Base-by-base conservation (phyloP, 78 protist genomes). In the Guillardia theta region DNA sequence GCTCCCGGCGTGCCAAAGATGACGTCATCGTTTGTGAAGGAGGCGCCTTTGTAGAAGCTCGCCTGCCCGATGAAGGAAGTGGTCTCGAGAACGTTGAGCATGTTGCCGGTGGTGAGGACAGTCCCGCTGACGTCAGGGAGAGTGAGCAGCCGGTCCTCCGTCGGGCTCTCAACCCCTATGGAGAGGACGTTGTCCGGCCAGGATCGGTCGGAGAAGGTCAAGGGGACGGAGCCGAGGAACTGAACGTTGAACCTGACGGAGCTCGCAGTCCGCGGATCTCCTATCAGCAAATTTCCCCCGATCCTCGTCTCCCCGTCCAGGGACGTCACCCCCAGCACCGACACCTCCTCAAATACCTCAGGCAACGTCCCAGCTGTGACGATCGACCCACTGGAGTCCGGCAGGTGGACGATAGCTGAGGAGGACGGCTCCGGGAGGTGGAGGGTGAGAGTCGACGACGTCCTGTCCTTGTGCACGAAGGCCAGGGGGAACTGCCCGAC, bases 81-180 rank as follows among this genome's bases (percentile, higher is more conserved):
- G 83, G 36, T 33, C 36, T 70, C 36, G 9, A 70, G 83, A 12
- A 18, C 41, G 10, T 24, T 24, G 8, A 43, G 83, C 41, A 70
- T 12, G 41, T 70, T 70, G 36, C 83, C 83, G 0, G 83, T 33
- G 9, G 83, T 70, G 45, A 70, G 83, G 46, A 70, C 83, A 24
- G 83, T 70, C 41, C 83, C 83, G 83, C 83, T 70, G 46, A 18
- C 83, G 83, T 70, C 83, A 24, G 83, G 83, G n/a, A 70, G 83
- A 36, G 36, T 43, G 46, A 70, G 83, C 83, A 33, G 33, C 83
- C 83, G 6, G 41, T 18, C 83, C 83, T 36, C 83, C 41, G 83
- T 33, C 41, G 83, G 83, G 10, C 12, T 24, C 41, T 70, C 83
- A 0, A 70, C 6, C 33, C 45, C 33, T 12, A 70, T 15, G n/a